Conservation (phyloP, 140 eudicot species). For the Stevia rebaudiana region DNA sequence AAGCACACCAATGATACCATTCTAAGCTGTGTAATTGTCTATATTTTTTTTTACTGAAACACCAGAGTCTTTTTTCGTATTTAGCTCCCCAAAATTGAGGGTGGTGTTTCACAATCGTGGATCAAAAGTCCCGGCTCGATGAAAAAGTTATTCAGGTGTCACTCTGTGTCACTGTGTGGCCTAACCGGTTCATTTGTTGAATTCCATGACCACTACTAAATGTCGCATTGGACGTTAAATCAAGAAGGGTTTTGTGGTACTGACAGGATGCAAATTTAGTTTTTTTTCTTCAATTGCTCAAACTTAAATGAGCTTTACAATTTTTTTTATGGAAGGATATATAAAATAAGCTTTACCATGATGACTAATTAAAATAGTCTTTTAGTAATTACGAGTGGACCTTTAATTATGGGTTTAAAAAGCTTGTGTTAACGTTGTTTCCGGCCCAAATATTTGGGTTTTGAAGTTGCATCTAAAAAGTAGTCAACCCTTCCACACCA, state of each 20-base stretch:
- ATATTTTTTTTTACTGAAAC: no score
- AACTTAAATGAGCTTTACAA: neutral
- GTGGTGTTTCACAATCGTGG: no score
- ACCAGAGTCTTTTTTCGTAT: no score
- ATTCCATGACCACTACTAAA: conserved; percentile 9
- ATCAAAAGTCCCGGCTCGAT: no score
- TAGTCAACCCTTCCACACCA: conserved; percentile 20
- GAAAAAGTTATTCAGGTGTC: no score
- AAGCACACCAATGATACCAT: no score
- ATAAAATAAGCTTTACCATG: no score
- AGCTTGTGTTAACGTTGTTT: neutral
- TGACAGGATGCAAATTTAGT: conserved; percentile 17
- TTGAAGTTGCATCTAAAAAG: neutral
- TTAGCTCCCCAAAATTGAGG: no score
- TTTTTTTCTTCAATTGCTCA: conserved; percentile 15
- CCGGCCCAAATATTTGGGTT: conserved; percentile 15
- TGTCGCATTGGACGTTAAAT: conserved; percentile 19
- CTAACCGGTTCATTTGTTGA: no score
- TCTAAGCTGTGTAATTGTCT: no score
- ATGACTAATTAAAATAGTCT: conserved; percentile 2
- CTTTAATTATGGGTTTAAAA: conserved; percentile 1
- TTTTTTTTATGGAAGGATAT: no score
- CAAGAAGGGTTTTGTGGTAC: conserved; percentile 15
- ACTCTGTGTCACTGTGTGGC: no score
- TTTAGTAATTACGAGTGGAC: conserved; percentile 10